A percentile compares a stretch with the other conserved stretches of the same genome.
phyloP scores from a whole-genome alignment of 2,329 filamentous ascomycete species.

The Microcyclospora pomicola region DNA sequence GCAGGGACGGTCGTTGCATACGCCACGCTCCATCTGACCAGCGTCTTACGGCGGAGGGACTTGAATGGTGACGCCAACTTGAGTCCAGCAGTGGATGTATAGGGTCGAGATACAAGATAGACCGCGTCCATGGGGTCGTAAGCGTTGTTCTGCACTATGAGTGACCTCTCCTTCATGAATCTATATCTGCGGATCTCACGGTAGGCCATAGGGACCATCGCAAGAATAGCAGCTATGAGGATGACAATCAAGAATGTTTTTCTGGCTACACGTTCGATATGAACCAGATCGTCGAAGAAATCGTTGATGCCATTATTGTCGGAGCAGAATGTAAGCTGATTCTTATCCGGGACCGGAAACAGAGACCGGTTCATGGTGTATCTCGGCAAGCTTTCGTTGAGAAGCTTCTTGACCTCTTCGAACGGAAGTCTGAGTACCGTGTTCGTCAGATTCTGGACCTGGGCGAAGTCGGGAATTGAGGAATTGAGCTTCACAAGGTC shows the following conservation, averaged over 20 bases:
- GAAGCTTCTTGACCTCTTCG: slow-evolving; percentile 57
- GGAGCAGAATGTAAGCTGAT: slow-evolving; percentile 75
- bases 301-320: slow-evolving; percentile 66
- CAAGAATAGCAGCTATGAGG: slow-evolving; percentile 54
- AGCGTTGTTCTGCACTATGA: slow-evolving; percentile 49
- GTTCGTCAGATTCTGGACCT: slow-evolving; percentile 72
- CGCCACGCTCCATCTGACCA: slow-evolving; percentile 70
- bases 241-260: slow-evolving; percentile 67
- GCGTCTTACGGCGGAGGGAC: slow-evolving; percentile 49
- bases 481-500: slow-evolving; percentile 60
- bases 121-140: slow-evolving; percentile 77
- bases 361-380: slow-evolving; percentile 66
- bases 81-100: slow-evolving; percentile 59
- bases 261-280: slow-evolving; percentile 52
- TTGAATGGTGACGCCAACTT: slow-evolving; percentile 53
- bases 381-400: slow-evolving; percentile 56
- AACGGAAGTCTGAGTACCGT: slow-evolving; percentile 66
- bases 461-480: slow-evolving; percentile 67
- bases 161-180: slow-evolving; percentile 54
- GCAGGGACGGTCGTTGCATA: slow-evolving; percentile 78
- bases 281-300: slow-evolving; percentile 65
- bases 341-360: slow-evolving; percentile 74
- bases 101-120: slow-evolving; percentile 73
- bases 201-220: slow-evolving; percentile 65
- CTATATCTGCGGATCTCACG: slow-evolving; percentile 68